Base-by-base conservation (phyloP, 345 rosid genomes). In the Acer saccharum region DNA sequence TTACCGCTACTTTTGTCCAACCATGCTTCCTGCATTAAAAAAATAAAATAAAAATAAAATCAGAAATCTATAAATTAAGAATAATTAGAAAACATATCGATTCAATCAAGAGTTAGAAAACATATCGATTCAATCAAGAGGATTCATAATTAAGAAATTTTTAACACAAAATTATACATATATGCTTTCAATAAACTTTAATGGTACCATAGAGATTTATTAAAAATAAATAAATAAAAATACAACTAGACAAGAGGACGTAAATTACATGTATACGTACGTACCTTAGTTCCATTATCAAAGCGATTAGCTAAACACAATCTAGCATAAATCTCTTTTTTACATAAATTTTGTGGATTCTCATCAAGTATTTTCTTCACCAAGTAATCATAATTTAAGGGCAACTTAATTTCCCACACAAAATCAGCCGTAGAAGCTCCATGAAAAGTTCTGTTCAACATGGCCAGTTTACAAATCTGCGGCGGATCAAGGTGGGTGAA, bases 381-480 rank as follows among this genome's bases (percentile, higher is more conserved):
- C 23, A 95, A 86, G 70, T 80, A 92, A 80, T 81, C 83, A 48
- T 95, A 95, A 70, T 92, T 95, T 18, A 86, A 73, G 14, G 99
- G 99, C 63, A 95, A 82, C 82, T 95, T 93, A 5, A 86, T 85
- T 79, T 89, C 98, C 99, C 98, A 95, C 16, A 95, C 86, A 44
- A 86, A 90, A 80, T 95, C 96, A 10, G 90, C 89, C 72, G 77
- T 81, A 4, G 98, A 92, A 55, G 99, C 97, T 1, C 86, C 87
- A 39, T 68, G 89, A 21, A 95, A 95, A 23, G 91, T 82, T 70
- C 71, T 75, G 83, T 79, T 90, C 71, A 95, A 77, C 78, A 83
- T 54, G 3, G 98, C 97, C 10, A 95, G 82, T 64, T 70, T 82
- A 75, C 97, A 95, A 27, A 95, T 95, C 86, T 89, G 93, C n/a